Conservation (phyloP, 2,329 filamentous ascomycete species). For the Chaetothyriales sp. region DNA sequence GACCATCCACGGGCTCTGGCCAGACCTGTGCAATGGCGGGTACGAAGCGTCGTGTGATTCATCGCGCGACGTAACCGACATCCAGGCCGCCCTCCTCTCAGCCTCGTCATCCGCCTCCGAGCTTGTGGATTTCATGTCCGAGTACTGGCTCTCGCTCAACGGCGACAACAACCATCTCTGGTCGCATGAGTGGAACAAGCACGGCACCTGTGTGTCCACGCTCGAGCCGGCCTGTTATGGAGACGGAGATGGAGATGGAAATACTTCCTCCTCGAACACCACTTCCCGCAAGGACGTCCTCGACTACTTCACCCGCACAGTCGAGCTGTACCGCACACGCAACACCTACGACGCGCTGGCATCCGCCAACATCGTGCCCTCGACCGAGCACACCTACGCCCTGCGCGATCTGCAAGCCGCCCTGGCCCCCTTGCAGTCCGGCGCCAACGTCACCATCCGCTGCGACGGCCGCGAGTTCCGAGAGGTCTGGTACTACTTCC, state of each 20-base stretch:
- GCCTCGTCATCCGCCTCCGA: slow-evolving; percentile 20
- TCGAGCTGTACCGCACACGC: slow-evolving; percentile 50
- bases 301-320: slow-evolving; percentile 53
- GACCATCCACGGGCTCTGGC: slow-evolving; percentile 61
- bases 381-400: slow-evolving; percentile 41
- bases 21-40: slow-evolving; percentile 53
- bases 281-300: slow-evolving; percentile 38
- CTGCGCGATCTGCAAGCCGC: slow-evolving; percentile 43
- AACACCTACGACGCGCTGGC: slow-evolving; percentile 50
- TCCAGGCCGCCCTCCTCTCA: slow-evolving; percentile 32
- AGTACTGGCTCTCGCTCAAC: slow-evolving; percentile 55
- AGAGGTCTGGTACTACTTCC: slow-evolving; percentile 50
- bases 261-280: not conserved
- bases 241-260: slow-evolving; percentile 32
- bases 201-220: slow-evolving; percentile 53
- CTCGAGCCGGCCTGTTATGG: slow-evolving; percentile 52
- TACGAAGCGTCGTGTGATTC: slow-evolving; percentile 53
- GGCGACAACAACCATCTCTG: slow-evolving; percentile 52
- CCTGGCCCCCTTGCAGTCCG: slow-evolving; percentile 38
- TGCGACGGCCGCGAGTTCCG: slow-evolving; percentile 37
- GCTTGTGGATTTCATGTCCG: slow-evolving; percentile 51
- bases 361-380: slow-evolving; percentile 45
- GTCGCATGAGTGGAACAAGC: slow-evolving; percentile 62
- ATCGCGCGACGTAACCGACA: slow-evolving; percentile 48
- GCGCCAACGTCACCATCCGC: slow-evolving; percentile 42